These are phyloP conservation scores for Trametes coccinea DNA, from an alignment of 768 basidiomycete genomes.

Conservation along the genomic window DNA sequence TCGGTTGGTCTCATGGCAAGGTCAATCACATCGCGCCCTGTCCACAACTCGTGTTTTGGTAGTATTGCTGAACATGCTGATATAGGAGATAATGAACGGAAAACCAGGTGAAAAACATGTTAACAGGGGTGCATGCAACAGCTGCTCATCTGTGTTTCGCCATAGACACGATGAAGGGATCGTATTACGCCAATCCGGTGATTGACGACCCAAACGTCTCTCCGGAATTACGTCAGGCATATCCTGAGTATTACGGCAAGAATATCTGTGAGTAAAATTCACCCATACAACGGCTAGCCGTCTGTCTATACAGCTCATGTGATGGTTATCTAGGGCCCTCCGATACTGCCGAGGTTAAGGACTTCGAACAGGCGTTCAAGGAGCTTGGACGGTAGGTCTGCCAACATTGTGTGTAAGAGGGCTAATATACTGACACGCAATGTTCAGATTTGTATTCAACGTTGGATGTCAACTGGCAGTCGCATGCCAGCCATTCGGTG, in stretches of 20 bases:
- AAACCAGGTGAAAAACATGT: conserved; percentile 56
- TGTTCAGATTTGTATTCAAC: conserved; percentile 68
- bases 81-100: conserved; percentile 94
- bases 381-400: conserved; percentile 62
- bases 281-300: too few relatives aligned
- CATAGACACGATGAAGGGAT: conserved; percentile 83
- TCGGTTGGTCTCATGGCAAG: conserved; percentile 99
- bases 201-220: conserved; percentile 66
- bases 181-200: conserved; percentile 89
- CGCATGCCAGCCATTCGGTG: conserved; percentile 93
- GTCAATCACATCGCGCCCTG: conserved; percentile 33
- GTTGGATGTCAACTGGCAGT: conserved; percentile 79
- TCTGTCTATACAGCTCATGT: too few relatives aligned
- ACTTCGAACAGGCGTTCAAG: conserved; percentile 89
- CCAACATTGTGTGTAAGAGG: neutral
- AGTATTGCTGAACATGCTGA: neutral
- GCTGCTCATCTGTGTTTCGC: neutral
- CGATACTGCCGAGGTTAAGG: conserved; percentile 62
- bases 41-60: conserved; percentile 7
- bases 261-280: conserved; percentile 72
- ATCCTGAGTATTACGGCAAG: conserved; percentile 82
- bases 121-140: neutral
- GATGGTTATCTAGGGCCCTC: conserved; percentile 54
- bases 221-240: conserved; percentile 49
- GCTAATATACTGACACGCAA: neutral